Evolutionary conservation across 768 basidiomycete species (phyloP).

Genomic region (Pholiota conissans): DNA sequence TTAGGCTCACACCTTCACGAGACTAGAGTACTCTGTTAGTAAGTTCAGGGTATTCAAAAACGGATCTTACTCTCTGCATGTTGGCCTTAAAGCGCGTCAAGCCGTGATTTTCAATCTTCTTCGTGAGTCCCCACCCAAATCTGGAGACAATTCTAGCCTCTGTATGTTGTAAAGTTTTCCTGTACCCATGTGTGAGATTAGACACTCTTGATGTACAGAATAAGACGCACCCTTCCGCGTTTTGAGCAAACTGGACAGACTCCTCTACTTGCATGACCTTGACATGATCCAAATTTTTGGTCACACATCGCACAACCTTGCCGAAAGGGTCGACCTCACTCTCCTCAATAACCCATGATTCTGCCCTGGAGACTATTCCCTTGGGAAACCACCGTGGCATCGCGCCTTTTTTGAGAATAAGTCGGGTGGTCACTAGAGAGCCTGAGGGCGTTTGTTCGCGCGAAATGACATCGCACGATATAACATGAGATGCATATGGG

Average conservation of each 20-base stretch:
- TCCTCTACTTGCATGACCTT: conserved; percentile 95
- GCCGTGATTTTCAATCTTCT: conserved; percentile 84
- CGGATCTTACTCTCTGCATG: conserved; percentile 66
- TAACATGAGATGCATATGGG: conserved; percentile 89
- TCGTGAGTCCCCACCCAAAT: conserved; percentile 90
- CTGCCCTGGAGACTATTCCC: conserved; percentile 79
- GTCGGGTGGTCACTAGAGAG: conserved; percentile 79
- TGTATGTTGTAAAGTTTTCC: conserved; percentile 81
- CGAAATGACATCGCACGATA: conserved; percentile 94
- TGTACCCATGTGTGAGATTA: conserved; percentile 25
- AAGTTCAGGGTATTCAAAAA: not conserved
- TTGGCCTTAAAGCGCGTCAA: conserved; percentile 84
- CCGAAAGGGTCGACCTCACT: conserved; percentile 89
- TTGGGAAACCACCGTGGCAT: conserved; percentile 89
- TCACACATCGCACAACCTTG: conserved; percentile 72
- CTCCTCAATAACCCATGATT: conserved; percentile 94
- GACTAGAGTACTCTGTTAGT: conserved; percentile 47
- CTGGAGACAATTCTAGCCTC: conserved; percentile 87
- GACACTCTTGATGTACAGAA: not conserved
- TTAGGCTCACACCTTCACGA: conserved; percentile 83
- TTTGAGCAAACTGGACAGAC: conserved; percentile 68
- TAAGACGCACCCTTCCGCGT: conserved; percentile 63
- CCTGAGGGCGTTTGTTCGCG: conserved; percentile 73
- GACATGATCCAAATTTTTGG: conserved; percentile 91
- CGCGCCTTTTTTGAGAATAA: conserved; percentile 91